A percentile compares a stretch with the other conserved stretches of the same genome.
Conservation (phyloP, 2,329 filamentous ascomycete species). For the Xylaria sp. region DNA sequence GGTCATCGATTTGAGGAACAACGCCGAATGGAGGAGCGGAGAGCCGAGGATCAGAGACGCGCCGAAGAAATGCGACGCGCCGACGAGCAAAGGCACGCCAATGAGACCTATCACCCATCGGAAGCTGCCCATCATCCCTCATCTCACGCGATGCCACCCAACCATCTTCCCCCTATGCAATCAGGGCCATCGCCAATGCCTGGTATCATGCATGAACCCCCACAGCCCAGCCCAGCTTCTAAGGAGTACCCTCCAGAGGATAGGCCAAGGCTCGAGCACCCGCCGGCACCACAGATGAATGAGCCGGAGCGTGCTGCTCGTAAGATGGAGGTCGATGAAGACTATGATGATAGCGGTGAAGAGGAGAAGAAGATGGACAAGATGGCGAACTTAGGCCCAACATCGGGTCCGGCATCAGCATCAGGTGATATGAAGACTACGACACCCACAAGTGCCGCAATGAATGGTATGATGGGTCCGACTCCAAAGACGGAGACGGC, state of each 20-base stretch:
- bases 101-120: conserved; percentile 88
- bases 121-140: conserved; percentile 89
- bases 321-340: conserved; percentile 97
- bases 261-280: conserved; percentile 58
- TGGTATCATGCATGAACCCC: conserved; percentile 62
- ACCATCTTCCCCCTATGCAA: conserved; percentile 72
- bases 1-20: conserved; percentile 72
- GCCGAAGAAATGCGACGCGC: conserved; percentile 59
- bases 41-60: conserved; percentile 68
- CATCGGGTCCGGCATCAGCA: conserved; percentile 55
- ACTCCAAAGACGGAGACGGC: conserved; percentile 59
- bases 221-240: conserved; percentile 55
- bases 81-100: conserved; percentile 70
- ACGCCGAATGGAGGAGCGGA: conserved; percentile 67
- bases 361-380: conserved; percentile 78
- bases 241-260: conserved; percentile 71
- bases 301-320: conserved; percentile 86
- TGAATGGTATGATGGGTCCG: conserved; percentile 60
- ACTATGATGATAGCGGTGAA: conserved; percentile 94
- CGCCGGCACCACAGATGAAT: conserved; percentile 62
- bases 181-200: conserved; percentile 66
- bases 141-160: conserved; percentile 65
- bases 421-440: conserved; percentile 64
- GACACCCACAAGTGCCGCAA: conserved; percentile 59
- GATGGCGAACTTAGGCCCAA: conserved; percentile 54